Percentiles rank a stretch among this genome's conserved stretches.
Conservation (phyloP, 331 rosid species). For the Malus hybrid region DNA sequence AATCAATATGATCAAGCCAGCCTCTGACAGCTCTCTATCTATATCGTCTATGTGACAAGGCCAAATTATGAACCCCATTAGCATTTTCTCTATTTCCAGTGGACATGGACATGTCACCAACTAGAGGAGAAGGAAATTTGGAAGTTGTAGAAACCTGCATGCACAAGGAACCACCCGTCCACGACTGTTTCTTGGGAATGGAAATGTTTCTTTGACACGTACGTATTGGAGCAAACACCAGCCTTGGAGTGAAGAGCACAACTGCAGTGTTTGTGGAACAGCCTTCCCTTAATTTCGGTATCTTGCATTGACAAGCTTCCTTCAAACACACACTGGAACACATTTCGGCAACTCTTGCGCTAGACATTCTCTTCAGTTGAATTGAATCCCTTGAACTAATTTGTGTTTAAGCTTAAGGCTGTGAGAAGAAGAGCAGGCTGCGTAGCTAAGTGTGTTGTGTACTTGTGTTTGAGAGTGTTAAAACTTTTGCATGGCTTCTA, state of each 20-base stretch:
- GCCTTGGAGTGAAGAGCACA: conserved; percentile 25
- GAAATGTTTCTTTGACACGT: conserved; percentile 10
- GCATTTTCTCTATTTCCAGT: not conserved
- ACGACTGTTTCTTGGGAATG: conserved; percentile 10
- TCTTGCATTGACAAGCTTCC: conserved; percentile 24
- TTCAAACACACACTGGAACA: conserved; percentile 11
- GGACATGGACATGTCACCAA: not conserved
- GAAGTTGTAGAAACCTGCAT: not conserved
- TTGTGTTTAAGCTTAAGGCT: not conserved
- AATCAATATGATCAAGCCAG: not conserved
- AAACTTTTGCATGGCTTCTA: not conserved
- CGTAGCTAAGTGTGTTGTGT: not conserved
- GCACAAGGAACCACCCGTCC: not conserved
- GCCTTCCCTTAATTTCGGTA: conserved; percentile 25
- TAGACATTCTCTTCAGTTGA: conserved; percentile 4
- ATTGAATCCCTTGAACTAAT: not conserved
- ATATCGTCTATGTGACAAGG: not conserved
- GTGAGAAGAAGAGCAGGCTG: too few species aligned
- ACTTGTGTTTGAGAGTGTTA: not conserved
- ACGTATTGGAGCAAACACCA: not conserved
- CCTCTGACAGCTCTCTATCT: not conserved
- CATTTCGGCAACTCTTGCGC: conserved; percentile 10
- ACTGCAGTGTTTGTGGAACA: conserved; percentile 27
- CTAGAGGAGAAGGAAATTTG: not conserved
- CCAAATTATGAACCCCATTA: not conserved